Conservation (phyloP, 345 rosid genomes). For the Durio zibethinus region DNA sequence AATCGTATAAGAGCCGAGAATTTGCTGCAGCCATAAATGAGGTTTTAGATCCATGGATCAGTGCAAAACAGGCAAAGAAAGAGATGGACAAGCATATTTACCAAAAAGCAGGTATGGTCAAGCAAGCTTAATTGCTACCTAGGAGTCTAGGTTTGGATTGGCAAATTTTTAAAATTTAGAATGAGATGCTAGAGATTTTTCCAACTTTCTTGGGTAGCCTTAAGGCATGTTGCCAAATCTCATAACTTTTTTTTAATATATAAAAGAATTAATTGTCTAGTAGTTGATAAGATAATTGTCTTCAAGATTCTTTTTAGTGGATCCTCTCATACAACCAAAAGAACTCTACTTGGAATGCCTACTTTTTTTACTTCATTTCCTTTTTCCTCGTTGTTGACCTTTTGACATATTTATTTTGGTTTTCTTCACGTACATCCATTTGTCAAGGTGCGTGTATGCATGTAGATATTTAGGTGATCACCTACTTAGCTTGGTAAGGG, state of each 20-base stretch:
- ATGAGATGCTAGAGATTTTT: not conserved
- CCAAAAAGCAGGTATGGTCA: slow-evolving; percentile 68
- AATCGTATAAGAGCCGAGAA: slow-evolving; percentile 88
- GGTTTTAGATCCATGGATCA: slow-evolving; percentile 96
- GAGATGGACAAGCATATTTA: slow-evolving; percentile 73
- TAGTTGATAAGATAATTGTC: not conserved
- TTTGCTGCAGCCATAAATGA: slow-evolving; percentile 96
- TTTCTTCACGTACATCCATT: not conserved
- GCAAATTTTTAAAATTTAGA: not conserved
- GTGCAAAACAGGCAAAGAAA: slow-evolving; percentile 87
- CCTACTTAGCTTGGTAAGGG: not conserved
- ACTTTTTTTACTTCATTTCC: not conserved
- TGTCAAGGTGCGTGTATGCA: not conserved
- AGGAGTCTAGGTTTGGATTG: not conserved
- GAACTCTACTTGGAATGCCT: not conserved
- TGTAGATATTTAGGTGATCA: not conserved
- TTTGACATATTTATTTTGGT: slow-evolving; percentile 4
- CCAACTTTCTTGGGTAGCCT: not conserved
- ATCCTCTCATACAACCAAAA: not conserved
- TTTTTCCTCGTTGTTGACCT: not conserved
- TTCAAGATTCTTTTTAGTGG: not conserved
- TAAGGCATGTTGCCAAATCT: not conserved
- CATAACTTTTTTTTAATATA: not conserved
- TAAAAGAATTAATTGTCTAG: not conserved
- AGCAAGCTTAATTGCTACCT: not conserved